A percentile compares a stretch with the other conserved stretches of the same genome.
phyloP scores from a whole-genome alignment of 31 red algal genomes.

The Asparagopsis taxiformis region DNA sequence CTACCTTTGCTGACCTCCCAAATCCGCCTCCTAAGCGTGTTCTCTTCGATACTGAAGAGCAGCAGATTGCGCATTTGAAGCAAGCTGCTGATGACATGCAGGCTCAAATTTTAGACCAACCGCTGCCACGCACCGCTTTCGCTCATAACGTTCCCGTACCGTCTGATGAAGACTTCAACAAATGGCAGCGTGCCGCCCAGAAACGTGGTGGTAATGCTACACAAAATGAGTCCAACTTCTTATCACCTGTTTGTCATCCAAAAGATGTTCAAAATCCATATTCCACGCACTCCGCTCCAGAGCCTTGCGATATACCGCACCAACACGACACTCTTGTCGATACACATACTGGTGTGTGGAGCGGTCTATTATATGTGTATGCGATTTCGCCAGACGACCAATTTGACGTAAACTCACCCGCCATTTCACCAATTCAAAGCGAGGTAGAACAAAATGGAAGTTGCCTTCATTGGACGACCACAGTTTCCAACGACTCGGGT shows the following conservation, averaged over 20 bases:
- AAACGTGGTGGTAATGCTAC: not conserved
- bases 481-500: not conserved
- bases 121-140: not conserved
- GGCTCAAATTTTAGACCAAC: conserved; percentile 9
- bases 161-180: conserved; percentile 24
- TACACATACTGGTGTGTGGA: not conserved
- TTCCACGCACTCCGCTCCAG: too few species aligned
- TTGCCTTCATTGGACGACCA: not conserved
- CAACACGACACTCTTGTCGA: not conserved
- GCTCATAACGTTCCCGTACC: conserved; percentile 25
- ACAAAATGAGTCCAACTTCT: not conserved
- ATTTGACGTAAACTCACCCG: not conserved
- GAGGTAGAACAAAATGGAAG: not conserved
- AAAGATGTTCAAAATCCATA: too few species aligned
- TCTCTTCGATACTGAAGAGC: conserved; percentile 5
- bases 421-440: not conserved
- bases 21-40: conserved; percentile 6
- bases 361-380: not conserved
- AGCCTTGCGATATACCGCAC: not conserved
- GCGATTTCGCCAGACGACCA: not conserved
- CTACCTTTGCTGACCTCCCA: not conserved
- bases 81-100: conserved; percentile 36
- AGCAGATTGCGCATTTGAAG: conserved; percentile 21
- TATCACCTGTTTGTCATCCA: not conserved
- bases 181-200: conserved; percentile 26